A percentile compares a stretch with the other conserved stretches of the same genome.
Conservation (phyloP, 2,329 filamentous ascomycete species). For the Chaetomium olivaceum region DNA sequence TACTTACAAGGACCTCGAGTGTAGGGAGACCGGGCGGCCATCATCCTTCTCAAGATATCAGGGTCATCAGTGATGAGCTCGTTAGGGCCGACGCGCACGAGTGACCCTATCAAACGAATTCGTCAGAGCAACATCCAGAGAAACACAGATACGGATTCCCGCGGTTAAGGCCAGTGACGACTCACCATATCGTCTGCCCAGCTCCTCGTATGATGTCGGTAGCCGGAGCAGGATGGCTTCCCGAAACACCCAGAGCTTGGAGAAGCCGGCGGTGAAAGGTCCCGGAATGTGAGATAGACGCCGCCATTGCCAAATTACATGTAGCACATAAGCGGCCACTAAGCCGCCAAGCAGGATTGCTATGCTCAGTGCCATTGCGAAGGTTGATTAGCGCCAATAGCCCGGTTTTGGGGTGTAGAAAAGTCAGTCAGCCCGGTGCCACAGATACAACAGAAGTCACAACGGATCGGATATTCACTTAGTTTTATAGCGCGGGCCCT, state of each 20-base stretch:
- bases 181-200: not conserved
- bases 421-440: not conserved
- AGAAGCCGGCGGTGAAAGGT: not conserved
- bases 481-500: not conserved
- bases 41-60: not conserved
- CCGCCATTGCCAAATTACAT: not conserved
- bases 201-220: not conserved
- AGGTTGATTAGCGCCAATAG: not conserved
- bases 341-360: not conserved
- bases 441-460: not conserved
- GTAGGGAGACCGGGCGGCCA: not conserved
- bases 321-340: not conserved
- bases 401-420: not conserved
- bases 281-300: not conserved
- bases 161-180: not conserved
- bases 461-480: not conserved
- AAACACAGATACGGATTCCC: not conserved
- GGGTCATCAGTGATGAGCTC: not conserved
- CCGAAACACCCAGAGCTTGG: not conserved
- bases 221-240: not conserved
- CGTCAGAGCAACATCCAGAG: not conserved
- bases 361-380: not conserved
- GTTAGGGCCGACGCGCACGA: not conserved
- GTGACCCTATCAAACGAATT: not conserved
- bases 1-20: not conserved